Percentiles rank a stretch among this genome's conserved stretches.
Conservation (phyloP, 768 basidiomycete species). For the Suillus americanus region DNA sequence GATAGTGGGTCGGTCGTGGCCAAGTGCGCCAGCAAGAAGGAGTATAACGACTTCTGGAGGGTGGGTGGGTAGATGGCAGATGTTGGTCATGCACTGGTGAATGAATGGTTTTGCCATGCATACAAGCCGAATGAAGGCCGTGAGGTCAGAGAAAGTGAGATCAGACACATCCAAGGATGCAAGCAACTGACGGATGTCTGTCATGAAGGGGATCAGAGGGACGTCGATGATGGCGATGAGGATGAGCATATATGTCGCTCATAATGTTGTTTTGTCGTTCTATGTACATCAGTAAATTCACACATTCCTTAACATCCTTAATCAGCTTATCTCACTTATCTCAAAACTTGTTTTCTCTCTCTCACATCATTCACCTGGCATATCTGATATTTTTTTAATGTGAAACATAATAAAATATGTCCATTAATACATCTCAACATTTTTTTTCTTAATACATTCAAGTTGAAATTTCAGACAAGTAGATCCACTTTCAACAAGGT, state of each 20-base stretch:
- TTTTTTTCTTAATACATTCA: too few species aligned
- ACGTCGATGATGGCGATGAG: neutral
- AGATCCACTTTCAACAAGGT: too few species aligned
- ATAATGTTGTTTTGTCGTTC: neutral
- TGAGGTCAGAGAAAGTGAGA: neutral
- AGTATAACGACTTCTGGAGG: neutral
- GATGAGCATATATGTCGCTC: neutral
- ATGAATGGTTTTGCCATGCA: slow-evolving; percentile 8
- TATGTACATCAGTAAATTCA: too few species aligned
- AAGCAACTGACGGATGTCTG: neutral
- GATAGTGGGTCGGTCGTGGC: neutral
- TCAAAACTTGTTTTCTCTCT: too few species aligned
- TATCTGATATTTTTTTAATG: too few species aligned
- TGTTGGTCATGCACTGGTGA: slow-evolving; percentile 1
- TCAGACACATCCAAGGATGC: neutral
- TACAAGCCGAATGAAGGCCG: neutral
- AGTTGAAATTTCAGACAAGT: too few species aligned
- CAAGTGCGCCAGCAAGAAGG: slow-evolving; percentile 1
- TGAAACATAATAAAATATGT: too few species aligned
- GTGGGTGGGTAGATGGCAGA: slow-evolving; percentile 1
- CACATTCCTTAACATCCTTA: too few species aligned
- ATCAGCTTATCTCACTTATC: too few species aligned
- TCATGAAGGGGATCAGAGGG: neutral
- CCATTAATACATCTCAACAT: too few species aligned
- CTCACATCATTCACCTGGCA: too few species aligned